Percentiles rank a stretch among this genome's conserved stretches.
Conservation (phyloP, 441 rosid species). For the Kokia cookei region DNA sequence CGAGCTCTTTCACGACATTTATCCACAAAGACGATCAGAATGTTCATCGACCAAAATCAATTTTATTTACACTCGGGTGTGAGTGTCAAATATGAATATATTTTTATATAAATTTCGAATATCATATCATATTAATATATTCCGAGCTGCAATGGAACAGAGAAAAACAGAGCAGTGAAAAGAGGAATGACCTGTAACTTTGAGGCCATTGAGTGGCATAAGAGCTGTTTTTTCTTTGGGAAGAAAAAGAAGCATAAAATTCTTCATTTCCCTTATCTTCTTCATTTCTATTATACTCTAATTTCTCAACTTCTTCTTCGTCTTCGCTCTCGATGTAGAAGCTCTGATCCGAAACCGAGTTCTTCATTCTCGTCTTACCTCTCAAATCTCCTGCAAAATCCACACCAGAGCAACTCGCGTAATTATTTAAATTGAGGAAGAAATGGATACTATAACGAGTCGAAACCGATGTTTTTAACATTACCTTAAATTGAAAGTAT, state of each 20-base stretch:
- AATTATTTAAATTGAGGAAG: background rate
- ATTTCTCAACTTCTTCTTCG: constrained; percentile 64
- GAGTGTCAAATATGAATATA: background rate
- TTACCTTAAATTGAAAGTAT: background rate
- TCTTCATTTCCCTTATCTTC: constrained; percentile 39
- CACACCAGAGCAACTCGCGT: too few relatives aligned
- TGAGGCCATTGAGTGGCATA: constrained; percentile 84
- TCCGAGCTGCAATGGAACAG: background rate
- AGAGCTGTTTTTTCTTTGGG: constrained; percentile 46
- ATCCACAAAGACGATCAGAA: background rate
- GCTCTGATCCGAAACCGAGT: constrained; percentile 73
- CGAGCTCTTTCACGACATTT: background rate
- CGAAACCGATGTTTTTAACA: background rate
- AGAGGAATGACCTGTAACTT: constrained; percentile 65
- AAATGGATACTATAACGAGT: background rate
- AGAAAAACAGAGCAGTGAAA: background rate
- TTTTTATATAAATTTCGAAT: too few relatives aligned
- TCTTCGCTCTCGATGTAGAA: constrained; percentile 84
- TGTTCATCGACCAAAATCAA: background rate
- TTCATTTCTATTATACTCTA: constrained; percentile 18
- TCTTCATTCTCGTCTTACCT: constrained; percentile 45
- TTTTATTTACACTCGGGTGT: background rate
- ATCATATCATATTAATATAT: background rate
- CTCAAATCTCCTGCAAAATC: background rate
- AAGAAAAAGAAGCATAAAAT: constrained; percentile 49